Evolutionary conservation across 225 moss, liverwort and hornwort species (phyloP).

Genomic region (Pseudisothecium myosuroides): DNA sequence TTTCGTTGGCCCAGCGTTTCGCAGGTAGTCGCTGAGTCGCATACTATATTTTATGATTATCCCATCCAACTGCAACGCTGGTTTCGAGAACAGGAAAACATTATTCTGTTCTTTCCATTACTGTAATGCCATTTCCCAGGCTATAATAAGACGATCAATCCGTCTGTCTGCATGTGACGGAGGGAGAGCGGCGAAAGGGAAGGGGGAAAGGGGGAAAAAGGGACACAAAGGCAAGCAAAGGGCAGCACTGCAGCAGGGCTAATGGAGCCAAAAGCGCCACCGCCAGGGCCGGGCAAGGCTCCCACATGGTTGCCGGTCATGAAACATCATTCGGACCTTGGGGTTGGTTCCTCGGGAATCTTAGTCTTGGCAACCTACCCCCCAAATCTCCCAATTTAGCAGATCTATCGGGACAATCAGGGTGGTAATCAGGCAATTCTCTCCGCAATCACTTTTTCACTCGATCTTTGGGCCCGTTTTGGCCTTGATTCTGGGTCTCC

Average conservation of each 20-base stretch:
- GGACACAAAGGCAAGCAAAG: background rate
- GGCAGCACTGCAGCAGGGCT: background rate
- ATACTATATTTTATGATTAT: background rate
- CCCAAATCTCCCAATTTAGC: background rate
- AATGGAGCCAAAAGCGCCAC: background rate
- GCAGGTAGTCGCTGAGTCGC: background rate
- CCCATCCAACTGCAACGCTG: background rate
- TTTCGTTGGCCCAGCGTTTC: background rate
- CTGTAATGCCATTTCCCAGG: background rate
- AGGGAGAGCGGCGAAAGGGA: background rate
- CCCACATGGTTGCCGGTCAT: constrained; percentile 29
- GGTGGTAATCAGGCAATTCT: background rate
- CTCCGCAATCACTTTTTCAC: background rate
- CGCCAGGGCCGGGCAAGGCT: background rate
- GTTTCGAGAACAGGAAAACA: background rate
- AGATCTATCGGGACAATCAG: background rate
- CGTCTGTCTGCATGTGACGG: background rate
- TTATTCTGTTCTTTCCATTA: background rate
- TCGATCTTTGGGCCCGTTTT: background rate
- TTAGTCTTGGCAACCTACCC: background rate
- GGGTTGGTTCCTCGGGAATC: constrained; percentile 4
- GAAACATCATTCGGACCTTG: constrained; percentile 19
- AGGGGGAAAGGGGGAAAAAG: background rate
- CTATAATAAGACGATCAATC: background rate
- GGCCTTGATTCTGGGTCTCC: background rate